Evolutionary conservation across 805 yeast species (phyloP).

Genomic region (Yarrowia alimentaria): DNA sequence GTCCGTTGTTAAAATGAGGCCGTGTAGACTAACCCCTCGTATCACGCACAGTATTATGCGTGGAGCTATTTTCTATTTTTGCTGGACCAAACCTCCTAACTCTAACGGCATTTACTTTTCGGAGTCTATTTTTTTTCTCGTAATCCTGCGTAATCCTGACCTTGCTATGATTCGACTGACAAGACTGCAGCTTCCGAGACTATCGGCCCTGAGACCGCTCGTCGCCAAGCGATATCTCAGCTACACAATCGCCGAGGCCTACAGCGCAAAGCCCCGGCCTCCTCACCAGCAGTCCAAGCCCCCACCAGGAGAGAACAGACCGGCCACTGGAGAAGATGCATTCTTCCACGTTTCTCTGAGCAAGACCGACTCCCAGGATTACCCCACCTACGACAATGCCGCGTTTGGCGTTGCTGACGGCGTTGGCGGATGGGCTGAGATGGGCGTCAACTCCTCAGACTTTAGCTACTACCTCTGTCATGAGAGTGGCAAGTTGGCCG

Average conservation of each 20-base stretch:
- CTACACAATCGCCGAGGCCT: conserved; percentile 27
- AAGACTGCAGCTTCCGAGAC: not conserved
- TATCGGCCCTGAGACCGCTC: not conserved
- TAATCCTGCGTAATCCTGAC: too few relatives aligned
- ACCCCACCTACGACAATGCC: conserved; percentile 13
- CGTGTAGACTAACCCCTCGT: too few relatives aligned
- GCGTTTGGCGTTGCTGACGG: conserved; percentile 66
- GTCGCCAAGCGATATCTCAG: conserved; percentile 10
- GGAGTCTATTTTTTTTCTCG: too few relatives aligned
- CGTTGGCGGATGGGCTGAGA: conserved; percentile 95
- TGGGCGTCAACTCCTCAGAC: conserved; percentile 86
- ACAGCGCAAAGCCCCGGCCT: conserved; percentile 27
- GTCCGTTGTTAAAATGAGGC: too few relatives aligned
- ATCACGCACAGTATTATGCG: too few relatives aligned
- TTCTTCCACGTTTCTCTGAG: conserved; percentile 21
- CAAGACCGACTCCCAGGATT: conserved; percentile 12
- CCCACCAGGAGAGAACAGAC: conserved; percentile 18
- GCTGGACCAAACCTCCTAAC: too few relatives aligned
- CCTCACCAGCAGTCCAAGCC: conserved; percentile 22
- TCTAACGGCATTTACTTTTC: too few relatives aligned
- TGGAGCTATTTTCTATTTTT: too few relatives aligned
- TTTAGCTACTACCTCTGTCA: conserved; percentile 76
- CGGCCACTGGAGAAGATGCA: conserved; percentile 26
- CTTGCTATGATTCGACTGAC: conserved; percentile 9
- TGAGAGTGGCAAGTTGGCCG: conserved; percentile 45